A percentile compares a stretch with the other conserved stretches of the same genome.
Conservation (phyloP, 768 basidiomycete species). For the Boletus reticuloceps region DNA sequence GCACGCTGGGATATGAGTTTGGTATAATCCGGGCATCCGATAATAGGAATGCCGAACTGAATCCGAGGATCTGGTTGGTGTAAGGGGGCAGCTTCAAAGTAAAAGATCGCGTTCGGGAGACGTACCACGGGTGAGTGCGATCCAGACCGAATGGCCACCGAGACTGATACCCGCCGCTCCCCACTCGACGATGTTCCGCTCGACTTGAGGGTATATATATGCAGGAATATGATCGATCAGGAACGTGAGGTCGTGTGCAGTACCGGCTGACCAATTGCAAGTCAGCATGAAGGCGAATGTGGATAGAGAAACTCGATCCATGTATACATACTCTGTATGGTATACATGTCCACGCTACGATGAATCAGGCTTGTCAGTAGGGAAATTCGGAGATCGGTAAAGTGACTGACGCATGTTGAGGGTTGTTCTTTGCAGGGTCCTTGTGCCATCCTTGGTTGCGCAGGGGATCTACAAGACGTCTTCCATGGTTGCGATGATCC, state of each 20-base stretch:
- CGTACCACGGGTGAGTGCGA: slow-evolving; percentile 50
- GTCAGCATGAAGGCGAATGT: not conserved
- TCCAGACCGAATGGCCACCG: slow-evolving; percentile 85
- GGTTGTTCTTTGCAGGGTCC: slow-evolving; percentile 22
- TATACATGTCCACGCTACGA: slow-evolving; percentile 30
- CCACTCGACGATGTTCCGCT: slow-evolving; percentile 64
- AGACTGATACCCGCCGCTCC: slow-evolving; percentile 74
- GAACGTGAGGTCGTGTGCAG: slow-evolving; percentile 73
- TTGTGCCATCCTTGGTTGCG: slow-evolving; percentile 27
- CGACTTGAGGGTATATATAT: slow-evolving; percentile 67
- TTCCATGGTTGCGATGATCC: slow-evolving; percentile 34
- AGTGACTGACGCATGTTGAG: slow-evolving; percentile 28
- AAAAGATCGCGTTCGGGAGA: not conserved
- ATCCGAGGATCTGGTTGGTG: slow-evolving; percentile 42
- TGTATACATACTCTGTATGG: slow-evolving; percentile 28
- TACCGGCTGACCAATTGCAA: slow-evolving; percentile 41
- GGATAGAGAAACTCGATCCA: not conserved
- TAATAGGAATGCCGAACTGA: slow-evolving; percentile 47
- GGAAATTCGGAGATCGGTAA: not conserved
- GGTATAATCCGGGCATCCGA: slow-evolving; percentile 72
- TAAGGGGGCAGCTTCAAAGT: not conserved
- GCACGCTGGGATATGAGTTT: slow-evolving; percentile 60
- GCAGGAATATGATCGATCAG: slow-evolving; percentile 77
- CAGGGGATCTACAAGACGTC: slow-evolving; percentile 21
- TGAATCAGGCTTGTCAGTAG: slow-evolving; percentile 1